A percentile compares a stretch with the other conserved stretches of the same genome.
Evolutionary conservation across 2,329 filamentous ascomycete genomes (phyloP).

Genomic region (Colletotrichum noveboracense): DNA sequence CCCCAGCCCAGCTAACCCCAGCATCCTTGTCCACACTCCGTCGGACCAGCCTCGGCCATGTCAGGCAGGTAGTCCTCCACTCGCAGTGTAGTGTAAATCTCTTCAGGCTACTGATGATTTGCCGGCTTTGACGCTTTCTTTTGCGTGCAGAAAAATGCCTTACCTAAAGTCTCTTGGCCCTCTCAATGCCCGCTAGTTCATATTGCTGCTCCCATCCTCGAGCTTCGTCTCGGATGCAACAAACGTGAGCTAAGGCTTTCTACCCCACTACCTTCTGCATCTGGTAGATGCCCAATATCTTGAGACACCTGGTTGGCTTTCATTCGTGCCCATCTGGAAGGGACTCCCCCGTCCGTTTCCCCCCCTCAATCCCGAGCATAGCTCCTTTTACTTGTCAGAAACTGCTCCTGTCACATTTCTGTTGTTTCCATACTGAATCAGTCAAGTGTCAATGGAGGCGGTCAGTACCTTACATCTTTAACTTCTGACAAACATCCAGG

Average conservation of each 20-base stretch:
- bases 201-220: background rate
- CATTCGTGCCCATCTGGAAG: background rate
- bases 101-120: background rate
- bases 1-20: conserved; percentile 11
- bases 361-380: background rate
- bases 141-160: background rate
- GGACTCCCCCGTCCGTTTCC: background rate
- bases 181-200: background rate
- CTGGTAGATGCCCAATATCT: background rate
- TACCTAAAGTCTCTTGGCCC: background rate
- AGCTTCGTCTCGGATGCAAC: background rate
- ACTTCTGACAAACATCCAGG: background rate
- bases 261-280: conserved; percentile 1
- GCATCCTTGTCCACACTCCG: conserved; percentile 7
- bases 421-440: background rate
- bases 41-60: conserved; percentile 9
- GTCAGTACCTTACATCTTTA: background rate
- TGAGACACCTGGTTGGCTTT: background rate
- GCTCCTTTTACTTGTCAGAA: background rate
- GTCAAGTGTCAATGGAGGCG: conserved; percentile 14
- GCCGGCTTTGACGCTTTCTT: conserved; percentile 4
- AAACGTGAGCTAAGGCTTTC: conserved; percentile 1
- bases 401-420: background rate
- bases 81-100: background rate
- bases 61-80: background rate